Base-by-base conservation (phyloP, 2,329 filamentous ascomycete genomes). In the Venturia asperata region DNA sequence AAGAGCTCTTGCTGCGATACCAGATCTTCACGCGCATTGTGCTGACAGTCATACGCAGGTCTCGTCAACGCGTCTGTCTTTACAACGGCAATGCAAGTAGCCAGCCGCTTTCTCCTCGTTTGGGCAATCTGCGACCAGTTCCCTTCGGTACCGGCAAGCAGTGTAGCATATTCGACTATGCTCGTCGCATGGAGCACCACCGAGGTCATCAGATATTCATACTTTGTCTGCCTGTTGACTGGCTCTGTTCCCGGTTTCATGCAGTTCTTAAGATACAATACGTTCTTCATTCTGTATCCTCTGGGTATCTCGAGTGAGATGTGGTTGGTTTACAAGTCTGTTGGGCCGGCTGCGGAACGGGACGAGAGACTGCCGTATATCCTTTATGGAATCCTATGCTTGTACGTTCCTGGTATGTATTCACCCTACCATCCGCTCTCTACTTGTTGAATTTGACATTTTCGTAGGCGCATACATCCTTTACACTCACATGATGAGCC, bases 401-500 rank as follows among this genome's bases (percentile, higher is more conserved):
- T 91, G 65, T 97, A 96, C 76, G 83, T 95, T 56, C 92, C 92
- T 56, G 89, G 90, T 89, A 79, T 74, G 85, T 81, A n/a, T 27
- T 17, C 43, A 37, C 63, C 34, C 15, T 58, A 41, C 24, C 0
- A 42, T 17, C 11, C 64, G 52, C 55, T 39, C 34, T 37, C 34
- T 49, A 61, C 55, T 43, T 34, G 56, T 37, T 27, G 43, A 62
- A 27, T 63, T 68, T 72, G 66, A 74, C 65, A 34, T 70, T 70
- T 34, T 64, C 52, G 66, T 67, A 88, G 91, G 79, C 72, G 85
- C 90, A 4, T 96, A 94, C 72, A 83, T 95, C 65, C 78, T 97
- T 66, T 97, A 94, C 74, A 91, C 90, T 27, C 90, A 99, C 77
- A 97, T 99, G 94, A 90, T 97, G 82, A 82, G 83, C 67, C 94